phyloP scores from a whole-genome alignment of 169 alveolate species.

The Cytauxzoon felis region DNA sequence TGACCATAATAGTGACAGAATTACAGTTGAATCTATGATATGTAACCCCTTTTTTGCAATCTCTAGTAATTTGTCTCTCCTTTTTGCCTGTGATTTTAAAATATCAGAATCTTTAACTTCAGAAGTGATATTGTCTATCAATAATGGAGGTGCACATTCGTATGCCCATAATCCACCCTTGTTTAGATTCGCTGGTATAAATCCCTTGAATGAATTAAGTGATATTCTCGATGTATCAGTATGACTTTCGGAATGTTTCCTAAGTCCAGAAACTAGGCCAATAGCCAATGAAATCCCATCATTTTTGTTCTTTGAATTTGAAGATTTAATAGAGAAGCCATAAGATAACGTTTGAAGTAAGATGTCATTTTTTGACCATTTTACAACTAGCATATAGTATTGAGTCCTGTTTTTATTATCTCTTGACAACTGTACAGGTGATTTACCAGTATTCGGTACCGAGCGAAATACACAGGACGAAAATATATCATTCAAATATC shows the following conservation, averaged over 20 bases:
- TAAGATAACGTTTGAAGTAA: constrained; percentile 12
- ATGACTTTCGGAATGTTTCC: not conserved
- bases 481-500: constrained; percentile 44
- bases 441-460: not conserved
- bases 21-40: constrained; percentile 12
- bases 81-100: not conserved
- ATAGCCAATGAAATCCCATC: not conserved
- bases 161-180: constrained; percentile 63
- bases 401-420: not conserved
- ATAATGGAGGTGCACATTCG: constrained; percentile 32
- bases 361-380: constrained; percentile 18
- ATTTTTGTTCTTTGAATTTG: no score
- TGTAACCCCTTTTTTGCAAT: constrained; percentile 16
- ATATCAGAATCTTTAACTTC: not conserved
- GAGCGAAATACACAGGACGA: constrained; percentile 43
- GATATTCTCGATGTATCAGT: constrained; percentile 14
- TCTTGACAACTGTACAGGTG: not conserved
- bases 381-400: constrained; percentile 23
- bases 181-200: constrained; percentile 18
- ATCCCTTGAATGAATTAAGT: constrained; percentile 18
- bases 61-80: not conserved
- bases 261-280: constrained; percentile 16
- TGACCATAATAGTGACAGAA: constrained; percentile 34
- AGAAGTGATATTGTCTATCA: not conserved
- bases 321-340: no score